These are phyloP conservation scores for Sclerotinia minor DNA, from an alignment of 2,329 filamentous ascomycete genomes.

Conservation along the genomic window DNA sequence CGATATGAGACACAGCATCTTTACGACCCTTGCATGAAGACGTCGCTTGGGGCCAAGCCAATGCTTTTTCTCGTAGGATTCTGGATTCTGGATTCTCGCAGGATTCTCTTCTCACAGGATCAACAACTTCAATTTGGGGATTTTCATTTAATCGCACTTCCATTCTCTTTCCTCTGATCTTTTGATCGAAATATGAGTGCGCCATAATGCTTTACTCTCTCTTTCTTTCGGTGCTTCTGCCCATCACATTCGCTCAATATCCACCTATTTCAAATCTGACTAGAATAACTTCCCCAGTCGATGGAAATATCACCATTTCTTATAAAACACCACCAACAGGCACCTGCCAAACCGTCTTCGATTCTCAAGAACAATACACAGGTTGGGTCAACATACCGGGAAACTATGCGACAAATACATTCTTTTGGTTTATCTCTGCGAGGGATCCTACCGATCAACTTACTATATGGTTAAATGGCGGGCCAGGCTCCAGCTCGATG, in stretches of 20 bases:
- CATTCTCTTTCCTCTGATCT: conserved; percentile 25
- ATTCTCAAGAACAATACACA: conserved; percentile 66
- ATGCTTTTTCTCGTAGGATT: conserved; percentile 11
- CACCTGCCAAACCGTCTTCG: conserved; percentile 65
- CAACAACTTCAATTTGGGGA: conserved; percentile 9
- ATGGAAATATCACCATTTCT: conserved; percentile 63
- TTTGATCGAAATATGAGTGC: conserved; percentile 36
- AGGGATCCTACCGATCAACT: conserved; percentile 51
- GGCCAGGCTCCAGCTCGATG: conserved; percentile 65
- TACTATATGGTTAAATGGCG: conserved; percentile 67
- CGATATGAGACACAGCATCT: conserved; percentile 9
- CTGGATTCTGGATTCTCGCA: conserved; percentile 11
- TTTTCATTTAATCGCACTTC: not conserved
- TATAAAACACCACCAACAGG: conserved; percentile 63
- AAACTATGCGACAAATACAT: conserved; percentile 51
- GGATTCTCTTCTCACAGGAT: conserved; percentile 12
- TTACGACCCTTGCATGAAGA: conserved; percentile 17
- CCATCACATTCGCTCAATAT: conserved; percentile 41
- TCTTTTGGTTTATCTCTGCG: conserved; percentile 51
- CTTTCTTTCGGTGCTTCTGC: conserved; percentile 31
- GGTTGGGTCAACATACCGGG: conserved; percentile 67
- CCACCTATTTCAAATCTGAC: conserved; percentile 50
- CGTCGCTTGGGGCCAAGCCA: conserved; percentile 9
- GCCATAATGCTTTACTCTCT: conserved; percentile 36
- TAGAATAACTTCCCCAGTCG: conserved; percentile 60